Evolutionary conservation across 148 eudicot species (phyloP).

Genomic region (Chenopodium suecicum): DNA sequence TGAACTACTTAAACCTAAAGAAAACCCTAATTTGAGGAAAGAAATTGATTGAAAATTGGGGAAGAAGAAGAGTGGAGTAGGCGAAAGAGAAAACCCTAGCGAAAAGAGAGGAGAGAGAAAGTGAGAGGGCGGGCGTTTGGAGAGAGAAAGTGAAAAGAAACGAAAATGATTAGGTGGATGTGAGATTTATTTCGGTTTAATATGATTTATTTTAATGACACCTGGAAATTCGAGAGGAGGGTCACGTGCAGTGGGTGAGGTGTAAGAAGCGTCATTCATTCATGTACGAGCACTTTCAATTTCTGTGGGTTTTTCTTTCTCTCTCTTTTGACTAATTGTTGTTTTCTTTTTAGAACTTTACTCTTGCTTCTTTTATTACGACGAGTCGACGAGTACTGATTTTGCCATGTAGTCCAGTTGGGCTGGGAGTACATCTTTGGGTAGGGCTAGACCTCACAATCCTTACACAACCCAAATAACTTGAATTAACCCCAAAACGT

Average conservation of each 20-base stretch:
- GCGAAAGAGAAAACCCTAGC: slow-evolving; percentile 12
- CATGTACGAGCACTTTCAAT: no score
- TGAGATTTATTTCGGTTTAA: slow-evolving; percentile 26
- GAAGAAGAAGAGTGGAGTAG: background rate
- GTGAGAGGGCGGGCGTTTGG: background rate
- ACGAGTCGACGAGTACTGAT: no score
- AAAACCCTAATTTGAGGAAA: slow-evolving; percentile 1
- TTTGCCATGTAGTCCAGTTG: no score
- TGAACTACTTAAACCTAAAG: background rate
- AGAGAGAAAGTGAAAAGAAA: background rate
- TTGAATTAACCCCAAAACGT: no score
- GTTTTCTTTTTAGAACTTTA: no score
- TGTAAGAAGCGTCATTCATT: no score
- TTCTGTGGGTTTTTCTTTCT: no score
- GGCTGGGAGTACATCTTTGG: no score
- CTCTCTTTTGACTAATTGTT: no score
- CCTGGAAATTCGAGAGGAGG: background rate
- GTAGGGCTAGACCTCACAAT: no score
- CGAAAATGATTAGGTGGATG: slow-evolving; percentile 17
- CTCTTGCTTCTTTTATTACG: no score
- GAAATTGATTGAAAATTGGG: background rate
- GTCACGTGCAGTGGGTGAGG: slow-evolving; percentile 18
- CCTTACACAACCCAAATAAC: no score
- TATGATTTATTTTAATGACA: slow-evolving; percentile 25
- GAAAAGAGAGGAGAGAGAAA: background rate